phyloP scores from a whole-genome alignment of 208 protist species.

The Phytomonas francai region DNA sequence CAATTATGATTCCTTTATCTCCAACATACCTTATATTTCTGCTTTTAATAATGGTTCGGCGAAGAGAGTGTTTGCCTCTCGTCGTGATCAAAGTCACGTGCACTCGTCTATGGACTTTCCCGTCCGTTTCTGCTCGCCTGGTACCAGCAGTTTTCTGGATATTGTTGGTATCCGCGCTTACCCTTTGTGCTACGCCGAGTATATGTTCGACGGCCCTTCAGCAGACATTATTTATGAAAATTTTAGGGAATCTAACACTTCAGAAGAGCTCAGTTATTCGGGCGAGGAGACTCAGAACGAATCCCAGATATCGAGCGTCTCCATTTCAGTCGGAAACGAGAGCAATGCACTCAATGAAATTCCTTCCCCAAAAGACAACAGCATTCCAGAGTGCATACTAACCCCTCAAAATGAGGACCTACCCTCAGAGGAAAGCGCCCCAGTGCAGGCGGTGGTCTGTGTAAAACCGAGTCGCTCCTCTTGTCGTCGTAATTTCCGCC shows the following conservation, averaged over 20 bases:
- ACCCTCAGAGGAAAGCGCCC: background rate
- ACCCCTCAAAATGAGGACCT: background rate
- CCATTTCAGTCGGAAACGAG: background rate
- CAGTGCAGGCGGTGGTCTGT: conserved; percentile 1
- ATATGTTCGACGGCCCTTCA: background rate
- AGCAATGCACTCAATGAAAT: background rate
- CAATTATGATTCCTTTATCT: background rate
- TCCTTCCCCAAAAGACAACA: background rate
- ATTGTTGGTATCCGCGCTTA: conserved; percentile 16
- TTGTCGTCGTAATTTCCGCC: conserved; percentile 25
- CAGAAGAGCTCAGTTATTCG: background rate
- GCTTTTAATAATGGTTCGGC: conserved; percentile 11
- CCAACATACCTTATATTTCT: background rate
- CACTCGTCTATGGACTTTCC: conserved; percentile 38
- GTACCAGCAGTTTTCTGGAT: conserved; percentile 22
- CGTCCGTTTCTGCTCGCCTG: conserved; percentile 42
- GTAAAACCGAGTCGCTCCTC: conserved; percentile 4
- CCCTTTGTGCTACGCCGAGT: conserved; percentile 12
- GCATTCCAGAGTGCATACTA: background rate
- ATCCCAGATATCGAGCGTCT: background rate
- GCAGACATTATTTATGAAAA: background rate
- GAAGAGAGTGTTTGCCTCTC: conserved; percentile 67
- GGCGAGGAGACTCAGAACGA: background rate
- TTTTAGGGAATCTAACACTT: background rate
- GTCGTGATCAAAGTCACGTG: conserved; percentile 40